Evolutionary conservation across 2,329 filamentous ascomycete species (phyloP), one percentile per base, ranked within the genome.

Genomic region (Hymenoscyphus albidus): DNA sequence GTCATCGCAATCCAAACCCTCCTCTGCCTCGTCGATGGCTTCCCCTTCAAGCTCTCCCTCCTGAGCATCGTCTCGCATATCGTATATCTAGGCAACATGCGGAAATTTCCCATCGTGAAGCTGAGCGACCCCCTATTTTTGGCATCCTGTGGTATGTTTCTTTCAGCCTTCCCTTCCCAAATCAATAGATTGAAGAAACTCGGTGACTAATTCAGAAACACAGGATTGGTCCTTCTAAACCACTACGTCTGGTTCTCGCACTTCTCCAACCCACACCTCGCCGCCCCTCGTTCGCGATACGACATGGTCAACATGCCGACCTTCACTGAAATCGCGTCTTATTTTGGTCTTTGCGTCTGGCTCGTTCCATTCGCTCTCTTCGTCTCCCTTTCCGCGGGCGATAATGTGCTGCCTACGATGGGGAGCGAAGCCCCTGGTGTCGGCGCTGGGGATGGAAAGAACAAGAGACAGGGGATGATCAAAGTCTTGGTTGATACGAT

Each of bases 321-420:
- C 44, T 99, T 99, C 76, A 93, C 92, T 18, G 92, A 98, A 79
- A 95, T 98, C 56, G 93, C 95, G 0, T 94, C 92, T 0, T 99
- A 95, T 78, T 99, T 99, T 74, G 95, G 95, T 0, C 81, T 99
- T 1, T 97, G 93, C 73, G 93, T 99, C 0, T 99, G 95, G 95
- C 83, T 99, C 1, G 91, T 98, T 0, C 95, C 95, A 0, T 99
- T 99, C 75, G 88, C 93, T 16, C 83, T 99, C 14, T 99, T 99
- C 74, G 94, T 99, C 60, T 96, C 91, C 73, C 79, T 99, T 54
- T 96, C 92, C 18, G 95, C 95, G 0, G 92, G 93, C 62, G 95
- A 99, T 75, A 98, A 98, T 74, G 92, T 98, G 3, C 80, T 99
- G 61, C 95, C 95, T 0, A 96, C 89, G 7, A 97, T 97, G 85